Base-by-base conservation (phyloP, 305 asterid species). In the Lippia alba region DNA sequence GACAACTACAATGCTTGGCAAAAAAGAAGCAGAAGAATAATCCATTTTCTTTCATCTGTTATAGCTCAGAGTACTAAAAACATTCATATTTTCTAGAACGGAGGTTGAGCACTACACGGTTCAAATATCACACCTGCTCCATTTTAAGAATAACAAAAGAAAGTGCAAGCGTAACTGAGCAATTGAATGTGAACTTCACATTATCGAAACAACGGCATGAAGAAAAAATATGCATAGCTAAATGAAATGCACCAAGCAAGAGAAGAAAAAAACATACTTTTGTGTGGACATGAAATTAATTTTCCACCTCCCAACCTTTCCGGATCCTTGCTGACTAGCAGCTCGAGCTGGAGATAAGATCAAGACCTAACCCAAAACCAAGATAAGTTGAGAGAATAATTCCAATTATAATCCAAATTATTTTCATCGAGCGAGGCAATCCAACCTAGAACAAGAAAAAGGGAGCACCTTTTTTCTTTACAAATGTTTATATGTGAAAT, bases 251-350 rank as follows among this genome's bases (percentile, higher is more conserved):
- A 74, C 61, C 85, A 60, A 61, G 62, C 61, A 66, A 44, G 58
- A 48, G 32, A 67, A 40, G 68, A 24, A 40, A 65, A 24, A 4
- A 56, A 58, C 93, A 73, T 92, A 90, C 97, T 92, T 92, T 75
- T 92, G 97, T 2, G 93, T 88, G 58, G 98, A 90, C 78, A 89
- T 0, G 81, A 90, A 90, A 80, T 90, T 88, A 76, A 92, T 92
- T 80, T 88, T 92, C 97, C 98, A 92, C 76, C 56, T 85, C 69
- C 95, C 97, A 78, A 92, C 84, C 78, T 90, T 90, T 76, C 96
- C 98, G n/a, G 98, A 87, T 72, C 98, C 98, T 80, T 92, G 98
- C 69, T 92, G 98, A 41, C 88, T 76, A 53, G 97, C 98, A 72
- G 97, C 87, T 75, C 96, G 86, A 67, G 98, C 97, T 57, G 98